Conservation (phyloP, 1,139 yeast genomes). For the Blastobotrys arbuscula region DNA sequence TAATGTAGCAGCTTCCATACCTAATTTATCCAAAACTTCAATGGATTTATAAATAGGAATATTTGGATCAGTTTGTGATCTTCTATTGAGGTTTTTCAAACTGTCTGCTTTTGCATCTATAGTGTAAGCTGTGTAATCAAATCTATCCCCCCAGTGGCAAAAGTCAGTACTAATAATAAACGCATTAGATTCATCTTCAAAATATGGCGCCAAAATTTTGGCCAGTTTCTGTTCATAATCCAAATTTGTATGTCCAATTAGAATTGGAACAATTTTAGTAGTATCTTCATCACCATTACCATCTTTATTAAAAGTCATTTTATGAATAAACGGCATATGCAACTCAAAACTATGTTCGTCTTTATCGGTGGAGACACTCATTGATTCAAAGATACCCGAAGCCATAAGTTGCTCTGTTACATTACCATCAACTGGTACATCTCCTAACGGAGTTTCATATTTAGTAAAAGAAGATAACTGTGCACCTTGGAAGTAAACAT, state of each 20-base stretch:
- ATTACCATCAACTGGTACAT: conserved; percentile 56
- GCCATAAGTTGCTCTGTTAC: conserved; percentile 32
- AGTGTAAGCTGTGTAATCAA: conserved; percentile 63
- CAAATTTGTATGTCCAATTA: conserved; percentile 61
- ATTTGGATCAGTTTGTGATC: conserved; percentile 17
- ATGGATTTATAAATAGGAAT: conserved; percentile 64
- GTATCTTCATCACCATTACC: conserved; percentile 37
- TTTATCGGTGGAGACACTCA: conserved; percentile 61
- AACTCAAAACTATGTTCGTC: conserved; percentile 93
- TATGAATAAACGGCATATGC: conserved; percentile 77
- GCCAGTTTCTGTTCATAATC: conserved; percentile 45
- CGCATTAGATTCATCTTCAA: conserved; percentile 53
- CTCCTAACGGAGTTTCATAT: conserved; percentile 81
- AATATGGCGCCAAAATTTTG: conserved; percentile 45
- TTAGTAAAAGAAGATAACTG: conserved; percentile 48
- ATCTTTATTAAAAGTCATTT: conserved; percentile 33
- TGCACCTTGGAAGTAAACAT: conserved; percentile 67
- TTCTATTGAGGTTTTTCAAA: conserved; percentile 14
- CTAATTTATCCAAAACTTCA: conserved; percentile 61
- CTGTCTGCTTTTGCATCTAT: conserved; percentile 19
- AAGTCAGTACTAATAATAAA: conserved; percentile 86
- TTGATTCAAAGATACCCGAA: conserved; percentile 43
- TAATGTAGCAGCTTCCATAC: conserved; percentile 56
- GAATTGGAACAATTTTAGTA: conserved; percentile 61
- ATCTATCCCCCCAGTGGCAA: conserved; percentile 91